Evolutionary conservation across 2,329 filamentous ascomycete species (phyloP).

Genomic region (Xylariaceae sp.): DNA sequence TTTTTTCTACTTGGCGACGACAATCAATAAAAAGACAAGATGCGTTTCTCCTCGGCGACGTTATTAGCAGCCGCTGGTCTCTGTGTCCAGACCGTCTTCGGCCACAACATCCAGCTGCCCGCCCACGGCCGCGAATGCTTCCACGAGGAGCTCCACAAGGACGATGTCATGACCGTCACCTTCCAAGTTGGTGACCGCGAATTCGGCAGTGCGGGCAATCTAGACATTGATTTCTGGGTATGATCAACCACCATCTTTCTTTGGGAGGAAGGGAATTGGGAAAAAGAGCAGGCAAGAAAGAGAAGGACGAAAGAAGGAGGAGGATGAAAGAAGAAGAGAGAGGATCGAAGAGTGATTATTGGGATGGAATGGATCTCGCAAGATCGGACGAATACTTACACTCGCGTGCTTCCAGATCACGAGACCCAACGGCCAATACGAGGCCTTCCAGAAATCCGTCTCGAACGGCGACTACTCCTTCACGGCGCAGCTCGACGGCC

Average conservation of each 20-base stretch:
- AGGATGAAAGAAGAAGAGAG: background rate
- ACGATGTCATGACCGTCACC: constrained; percentile 97
- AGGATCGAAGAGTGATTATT: background rate
- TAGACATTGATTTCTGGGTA: constrained; percentile 99
- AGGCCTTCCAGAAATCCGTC: constrained; percentile 72
- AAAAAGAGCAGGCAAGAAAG: background rate
- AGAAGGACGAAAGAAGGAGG: background rate
- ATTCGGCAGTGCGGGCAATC: constrained; percentile 87
- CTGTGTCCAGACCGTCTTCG: constrained; percentile 46
- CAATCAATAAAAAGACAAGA: constrained; percentile 23
- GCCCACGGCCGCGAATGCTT: constrained; percentile 96
- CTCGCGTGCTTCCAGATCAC: constrained; percentile 53
- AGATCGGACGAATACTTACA: background rate
- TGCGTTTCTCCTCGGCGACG: constrained; percentile 41
- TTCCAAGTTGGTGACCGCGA: constrained; percentile 97
- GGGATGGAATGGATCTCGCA: background rate
- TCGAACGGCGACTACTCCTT: constrained; percentile 94
- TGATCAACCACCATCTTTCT: constrained; percentile 26
- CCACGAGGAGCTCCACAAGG: constrained; percentile 84
- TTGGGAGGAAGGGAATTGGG: background rate
- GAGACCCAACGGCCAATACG: constrained; percentile 69
- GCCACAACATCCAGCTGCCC: constrained; percentile 93
- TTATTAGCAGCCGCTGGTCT: constrained; percentile 50
- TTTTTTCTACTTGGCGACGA: background rate
- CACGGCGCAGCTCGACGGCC: constrained; percentile 76